Conservation (phyloP, 768 basidiomycete species). For the Termitomyces sp. region DNA sequence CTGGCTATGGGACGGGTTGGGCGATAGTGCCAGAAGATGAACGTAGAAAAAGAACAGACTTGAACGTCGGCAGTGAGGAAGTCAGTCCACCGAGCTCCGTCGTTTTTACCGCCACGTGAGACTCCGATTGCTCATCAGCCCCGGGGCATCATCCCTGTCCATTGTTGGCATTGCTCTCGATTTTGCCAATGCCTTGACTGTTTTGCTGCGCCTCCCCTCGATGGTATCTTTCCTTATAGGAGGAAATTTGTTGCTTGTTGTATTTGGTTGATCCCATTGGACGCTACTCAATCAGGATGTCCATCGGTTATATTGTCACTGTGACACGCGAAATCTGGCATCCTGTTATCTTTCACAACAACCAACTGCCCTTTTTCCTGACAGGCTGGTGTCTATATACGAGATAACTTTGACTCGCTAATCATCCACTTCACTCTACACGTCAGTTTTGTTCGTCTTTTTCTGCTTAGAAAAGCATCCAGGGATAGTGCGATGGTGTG, state of each 20-base stretch:
- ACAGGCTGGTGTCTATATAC: not conserved
- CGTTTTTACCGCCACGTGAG: constrained; percentile 11
- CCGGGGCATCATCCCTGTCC: not conserved
- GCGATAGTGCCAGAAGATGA: constrained; percentile 8
- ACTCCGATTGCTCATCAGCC: constrained; percentile 1
- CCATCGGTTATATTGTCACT: not conserved
- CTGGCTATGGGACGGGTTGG: constrained; percentile 6
- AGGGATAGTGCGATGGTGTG: not conserved
- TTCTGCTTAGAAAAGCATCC: not conserved
- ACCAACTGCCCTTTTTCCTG: not conserved
- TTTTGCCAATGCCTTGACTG: not conserved
- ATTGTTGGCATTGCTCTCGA: not conserved
- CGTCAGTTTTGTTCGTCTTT: not conserved
- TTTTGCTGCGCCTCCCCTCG: not conserved
- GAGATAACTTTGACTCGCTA: no score
- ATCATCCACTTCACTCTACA: not conserved
- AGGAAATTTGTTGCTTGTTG: not conserved
- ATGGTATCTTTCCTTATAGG: not conserved
- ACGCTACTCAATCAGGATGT: not conserved
- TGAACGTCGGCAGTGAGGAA: constrained; percentile 11
- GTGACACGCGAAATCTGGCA: not conserved
- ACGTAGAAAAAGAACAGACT: constrained; percentile 1
- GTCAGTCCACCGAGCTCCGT: constrained; percentile 4
- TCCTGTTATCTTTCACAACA: not conserved
- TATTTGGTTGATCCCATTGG: not conserved